These are phyloP conservation scores for Aegilops longissima DNA, from an alignment of 176 grass and related monocot genomes.

Conservation along the genomic window DNA sequence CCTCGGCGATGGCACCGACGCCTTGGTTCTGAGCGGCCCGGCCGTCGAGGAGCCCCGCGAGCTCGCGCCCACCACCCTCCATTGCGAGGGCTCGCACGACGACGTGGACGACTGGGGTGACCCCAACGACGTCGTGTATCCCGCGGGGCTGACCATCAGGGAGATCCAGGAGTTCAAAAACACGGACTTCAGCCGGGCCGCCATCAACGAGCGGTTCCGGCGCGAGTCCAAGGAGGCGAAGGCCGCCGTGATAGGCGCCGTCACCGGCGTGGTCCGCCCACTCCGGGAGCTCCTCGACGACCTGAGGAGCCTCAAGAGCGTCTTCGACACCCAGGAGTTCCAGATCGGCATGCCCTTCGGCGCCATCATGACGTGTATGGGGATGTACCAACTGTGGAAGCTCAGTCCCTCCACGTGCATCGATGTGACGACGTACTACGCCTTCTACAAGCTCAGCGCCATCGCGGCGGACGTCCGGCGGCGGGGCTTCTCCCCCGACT, in stretches of 20 bases:
- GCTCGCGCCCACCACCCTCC: neutral
- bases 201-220: neutral
- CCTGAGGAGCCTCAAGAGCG: neutral
- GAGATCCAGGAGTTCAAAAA: neutral
- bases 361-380: neutral
- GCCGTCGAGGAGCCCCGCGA: neutral
- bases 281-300: neutral
- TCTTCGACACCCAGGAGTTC: neutral
- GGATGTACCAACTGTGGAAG: constrained; percentile 4
- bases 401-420: neutral
- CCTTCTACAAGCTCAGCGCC: constrained; percentile 6
- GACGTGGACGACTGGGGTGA: neutral
- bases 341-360: neutral
- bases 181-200: neutral
- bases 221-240: neutral
- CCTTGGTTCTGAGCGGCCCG: neutral
- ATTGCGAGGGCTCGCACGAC: neutral
- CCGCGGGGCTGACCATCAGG: neutral
- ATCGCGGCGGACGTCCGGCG: neutral
- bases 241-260: neutral
- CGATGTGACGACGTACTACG: neutral
- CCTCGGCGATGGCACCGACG: neutral
- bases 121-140: neutral
- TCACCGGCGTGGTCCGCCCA: neutral
- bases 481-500: neutral